Conservation (phyloP, 129 eudicot genomes). For the Flaveria brownii region DNA sequence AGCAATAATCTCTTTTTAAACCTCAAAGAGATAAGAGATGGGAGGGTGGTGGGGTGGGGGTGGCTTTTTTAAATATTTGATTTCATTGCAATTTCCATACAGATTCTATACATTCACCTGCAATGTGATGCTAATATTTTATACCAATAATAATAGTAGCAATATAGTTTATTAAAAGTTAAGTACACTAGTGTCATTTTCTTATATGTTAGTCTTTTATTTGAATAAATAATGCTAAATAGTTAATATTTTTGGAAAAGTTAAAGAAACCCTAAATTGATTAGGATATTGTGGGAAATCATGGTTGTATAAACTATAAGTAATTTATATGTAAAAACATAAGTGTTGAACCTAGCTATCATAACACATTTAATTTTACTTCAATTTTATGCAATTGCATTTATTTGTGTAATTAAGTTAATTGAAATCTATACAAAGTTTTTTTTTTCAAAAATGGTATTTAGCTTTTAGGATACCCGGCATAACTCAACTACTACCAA, state of each 20-base stretch:
- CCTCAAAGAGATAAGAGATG: conserved; percentile 42
- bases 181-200: conserved; percentile 41
- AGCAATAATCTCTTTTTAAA: conserved; percentile 43
- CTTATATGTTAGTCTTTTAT: conserved; percentile 19
- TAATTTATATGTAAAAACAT: no score
- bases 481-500: conserved; percentile 34
- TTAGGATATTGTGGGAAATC: not conserved
- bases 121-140: conserved; percentile 39
- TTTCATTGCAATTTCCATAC: conserved; percentile 33
- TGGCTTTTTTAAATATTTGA: conserved; percentile 29
- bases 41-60: conserved; percentile 19
- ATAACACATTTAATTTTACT: not conserved
- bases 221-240: not conserved
- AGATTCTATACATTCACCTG: conserved; percentile 48
- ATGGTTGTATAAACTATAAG: not conserved
- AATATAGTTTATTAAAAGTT: conserved; percentile 3
- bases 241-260: not conserved
- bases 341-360: not conserved
- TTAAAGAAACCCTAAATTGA: conserved; percentile 14
- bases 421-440: conserved; percentile 2
- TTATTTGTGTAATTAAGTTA: not conserved
- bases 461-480: conserved; percentile 27
- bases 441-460: conserved; percentile 13
- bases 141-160: conserved; percentile 15
- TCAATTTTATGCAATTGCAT: not conserved